A percentile compares a stretch with the other conserved stretches of the same genome.
Conservation (phyloP, 108 stramenopile species). For the Seminavis robusta region DNA sequence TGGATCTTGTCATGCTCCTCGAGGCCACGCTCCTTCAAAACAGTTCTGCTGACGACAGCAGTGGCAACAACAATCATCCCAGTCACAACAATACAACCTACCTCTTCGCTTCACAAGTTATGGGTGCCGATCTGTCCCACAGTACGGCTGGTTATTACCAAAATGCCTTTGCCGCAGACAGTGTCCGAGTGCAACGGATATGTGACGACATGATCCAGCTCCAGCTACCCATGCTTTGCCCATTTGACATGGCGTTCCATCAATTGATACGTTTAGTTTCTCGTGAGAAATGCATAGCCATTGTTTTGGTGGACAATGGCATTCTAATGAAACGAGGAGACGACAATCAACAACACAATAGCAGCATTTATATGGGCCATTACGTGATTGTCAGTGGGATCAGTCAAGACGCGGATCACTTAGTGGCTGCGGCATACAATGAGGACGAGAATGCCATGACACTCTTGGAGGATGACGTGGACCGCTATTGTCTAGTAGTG, state of each 20-base stretch:
- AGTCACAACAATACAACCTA: neutral
- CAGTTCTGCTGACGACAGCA: neutral
- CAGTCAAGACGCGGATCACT: slow-evolving; percentile 29
- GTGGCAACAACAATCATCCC: neutral
- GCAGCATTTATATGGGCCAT: slow-evolving; percentile 53
- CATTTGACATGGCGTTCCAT: no score
- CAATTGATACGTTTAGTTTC: slow-evolving; percentile 44
- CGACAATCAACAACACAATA: neutral
- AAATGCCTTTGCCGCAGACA: slow-evolving; percentile 50
- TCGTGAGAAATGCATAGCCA: slow-evolving; percentile 53
- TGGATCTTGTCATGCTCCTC: slow-evolving; percentile 62
- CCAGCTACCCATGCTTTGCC: neutral
- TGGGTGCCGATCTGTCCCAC: slow-evolving; percentile 30
- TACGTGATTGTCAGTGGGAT: slow-evolving; percentile 69
- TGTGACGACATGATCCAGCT: neutral
- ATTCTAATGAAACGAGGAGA: slow-evolving; percentile 16
- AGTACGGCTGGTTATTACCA: slow-evolving; percentile 53
- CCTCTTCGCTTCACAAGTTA: slow-evolving; percentile 16
- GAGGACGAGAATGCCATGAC: neutral
- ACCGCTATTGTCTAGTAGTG: slow-evolving; percentile 2
- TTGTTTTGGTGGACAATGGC: slow-evolving; percentile 64
- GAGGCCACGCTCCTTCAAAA: slow-evolving; percentile 21
- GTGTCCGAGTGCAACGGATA: slow-evolving; percentile 29
- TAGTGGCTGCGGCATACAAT: neutral
- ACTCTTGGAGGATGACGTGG: neutral